Percentiles rank a stretch among this genome's conserved stretches.
phyloP scores from a whole-genome alignment of 2,329 filamentous ascomycete species.

The Rutstroemia sp. region DNA sequence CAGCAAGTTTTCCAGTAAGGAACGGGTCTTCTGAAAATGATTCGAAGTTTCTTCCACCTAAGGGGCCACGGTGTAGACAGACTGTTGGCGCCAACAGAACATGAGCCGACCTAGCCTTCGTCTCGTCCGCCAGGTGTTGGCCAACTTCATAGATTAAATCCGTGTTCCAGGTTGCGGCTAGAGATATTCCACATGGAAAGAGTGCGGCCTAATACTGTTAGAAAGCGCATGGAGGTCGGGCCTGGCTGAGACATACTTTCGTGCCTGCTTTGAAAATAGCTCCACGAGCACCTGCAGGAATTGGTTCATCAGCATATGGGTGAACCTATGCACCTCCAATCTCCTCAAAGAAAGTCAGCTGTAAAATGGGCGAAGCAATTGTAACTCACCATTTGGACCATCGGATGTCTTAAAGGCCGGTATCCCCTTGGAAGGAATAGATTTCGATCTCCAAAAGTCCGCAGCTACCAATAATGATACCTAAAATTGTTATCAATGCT shows the following conservation, averaged over 20 bases:
- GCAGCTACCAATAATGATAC: constrained; percentile 52
- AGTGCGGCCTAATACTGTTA: constrained; percentile 53
- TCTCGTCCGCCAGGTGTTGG: constrained; percentile 62
- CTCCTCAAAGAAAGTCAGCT: neutral
- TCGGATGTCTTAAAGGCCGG: constrained; percentile 61
- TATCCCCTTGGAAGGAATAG: constrained; percentile 55
- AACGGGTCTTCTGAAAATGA: constrained; percentile 79
- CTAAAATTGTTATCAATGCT: constrained; percentile 29
- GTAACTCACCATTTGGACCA: constrained; percentile 52
- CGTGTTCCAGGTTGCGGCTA: constrained; percentile 74
- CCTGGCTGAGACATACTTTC: constrained; percentile 36
- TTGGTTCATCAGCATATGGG: neutral
- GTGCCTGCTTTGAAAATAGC: constrained; percentile 62
- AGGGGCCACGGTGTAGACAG: constrained; percentile 73
- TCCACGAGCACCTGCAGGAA: constrained; percentile 42
- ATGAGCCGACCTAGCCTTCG: constrained; percentile 65
- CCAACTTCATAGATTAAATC: constrained; percentile 63
- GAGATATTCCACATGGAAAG: constrained; percentile 71
- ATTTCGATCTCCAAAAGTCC: constrained; percentile 64
- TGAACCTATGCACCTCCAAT: neutral
- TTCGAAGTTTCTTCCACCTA: constrained; percentile 82
- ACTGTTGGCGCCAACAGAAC: constrained; percentile 71
- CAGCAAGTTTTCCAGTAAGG: constrained; percentile 65
- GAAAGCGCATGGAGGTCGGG: neutral
- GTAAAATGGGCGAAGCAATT: neutral